Conservation (phyloP, 1,284 basidiomycete genomes). For the Puccinia coronata region DNA sequence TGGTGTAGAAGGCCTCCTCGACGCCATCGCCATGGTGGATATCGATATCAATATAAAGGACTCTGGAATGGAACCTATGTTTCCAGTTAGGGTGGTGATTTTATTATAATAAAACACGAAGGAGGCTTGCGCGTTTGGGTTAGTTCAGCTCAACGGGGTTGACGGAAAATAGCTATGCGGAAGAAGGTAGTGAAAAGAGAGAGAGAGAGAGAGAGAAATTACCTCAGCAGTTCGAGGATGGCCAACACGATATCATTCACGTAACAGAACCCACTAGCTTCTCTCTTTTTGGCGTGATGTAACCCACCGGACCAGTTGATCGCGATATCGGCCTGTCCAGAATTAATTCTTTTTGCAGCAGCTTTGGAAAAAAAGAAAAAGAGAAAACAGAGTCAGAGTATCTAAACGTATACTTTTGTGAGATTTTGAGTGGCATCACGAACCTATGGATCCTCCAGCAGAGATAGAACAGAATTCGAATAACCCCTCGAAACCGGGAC, state of each 20-base stretch:
- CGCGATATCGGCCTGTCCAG: conserved; percentile 82
- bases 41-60: conserved; percentile 97
- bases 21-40: conserved; percentile 98
- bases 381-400: not conserved
- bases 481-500: conserved; percentile 91
- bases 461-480: conserved; percentile 98
- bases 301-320: conserved; percentile 98
- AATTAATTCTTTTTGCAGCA: conserved; percentile 78
- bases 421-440: not conserved
- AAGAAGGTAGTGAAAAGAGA: not conserved
- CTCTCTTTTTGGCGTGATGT: conserved; percentile 96
- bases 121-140: too few relatives aligned
- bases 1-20: conserved; percentile 97
- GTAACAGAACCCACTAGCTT: conserved; percentile 96
- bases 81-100: not conserved
- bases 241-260: conserved; percentile 86
- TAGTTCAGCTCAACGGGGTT: too few relatives aligned
- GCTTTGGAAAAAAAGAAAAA: conserved; percentile 58
- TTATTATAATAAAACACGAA: too few relatives aligned
- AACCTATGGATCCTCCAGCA: conserved; percentile 71
- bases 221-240: conserved; percentile 81
- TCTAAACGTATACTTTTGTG: too few relatives aligned
- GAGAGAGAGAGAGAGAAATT: conserved; percentile 58
- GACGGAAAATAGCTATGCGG: not conserved
- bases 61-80: conserved; percentile 68